Evolutionary conservation across 2,329 filamentous ascomycete genomes (phyloP), one percentile per base, ranked within the genome.

Genomic region (Fonsecaea multimorphosa): DNA sequence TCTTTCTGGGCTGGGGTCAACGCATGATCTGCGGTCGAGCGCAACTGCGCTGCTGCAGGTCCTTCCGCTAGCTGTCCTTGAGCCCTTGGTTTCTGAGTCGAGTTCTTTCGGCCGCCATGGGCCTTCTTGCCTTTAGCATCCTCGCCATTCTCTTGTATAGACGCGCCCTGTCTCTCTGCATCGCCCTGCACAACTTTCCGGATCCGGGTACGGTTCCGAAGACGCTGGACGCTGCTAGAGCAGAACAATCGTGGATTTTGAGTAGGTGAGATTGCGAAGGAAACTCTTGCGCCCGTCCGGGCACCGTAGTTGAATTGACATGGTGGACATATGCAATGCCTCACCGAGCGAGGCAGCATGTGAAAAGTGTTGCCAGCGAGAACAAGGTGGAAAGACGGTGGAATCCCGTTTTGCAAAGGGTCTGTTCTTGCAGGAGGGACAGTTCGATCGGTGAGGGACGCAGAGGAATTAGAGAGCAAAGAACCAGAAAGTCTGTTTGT

Each of bases 301-400:
- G 51, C 24, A n/a, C 27, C 31, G 38, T 54, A 24, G 12, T 53
- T 51, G 32, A 59, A 52, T 51, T 59, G 66, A 65, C 55, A 68
- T 65, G 56, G 53, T 63, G 61, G 62, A 65, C 66, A 64, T 64
- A 62, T 52, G 60, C 57, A 57, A 52, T 56, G 62, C 59, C 58
- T 58, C 46, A 61, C 54, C 46, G 58, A 51, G 32, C 63, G 59
- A 51, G 66, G 62, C 36, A 65, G 66, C 66, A 68, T 68, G 60
- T 65, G 66, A 61, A 27, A 51, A 55, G 31, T n/a, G 24, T 19
- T 44, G 12, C 22, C 34, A 19, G 16, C 38, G 56, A 46, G 56
- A 49, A 19, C 32, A 44, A n/a, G 14, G 12, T 16, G 29, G 22
- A 24, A 24, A 9, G 44, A 49, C 19, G 44, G 44, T 49, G 6